Conservation (phyloP, 352 stramenopile species). For the Pythium aquatile region DNA sequence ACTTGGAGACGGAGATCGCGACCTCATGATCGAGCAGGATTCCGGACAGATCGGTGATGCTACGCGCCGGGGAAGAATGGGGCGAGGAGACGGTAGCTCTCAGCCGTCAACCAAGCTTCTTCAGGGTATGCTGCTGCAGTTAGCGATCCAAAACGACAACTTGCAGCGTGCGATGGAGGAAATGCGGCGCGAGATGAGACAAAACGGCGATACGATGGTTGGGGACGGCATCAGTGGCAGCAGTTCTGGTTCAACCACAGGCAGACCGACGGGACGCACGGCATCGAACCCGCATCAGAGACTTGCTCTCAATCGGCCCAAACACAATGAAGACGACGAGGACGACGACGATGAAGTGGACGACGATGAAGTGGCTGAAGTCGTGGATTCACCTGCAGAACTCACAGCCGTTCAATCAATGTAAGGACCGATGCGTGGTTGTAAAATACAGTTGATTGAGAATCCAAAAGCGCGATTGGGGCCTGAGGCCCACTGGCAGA, state of each 20-base stretch:
- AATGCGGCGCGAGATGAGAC: constrained; percentile 35
- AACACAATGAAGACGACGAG: constrained; percentile 16
- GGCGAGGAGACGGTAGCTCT: neutral
- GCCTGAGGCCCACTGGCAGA: neutral
- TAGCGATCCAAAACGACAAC: constrained; percentile 54
- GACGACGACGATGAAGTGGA: constrained; percentile 13
- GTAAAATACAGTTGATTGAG: constrained; percentile 17
- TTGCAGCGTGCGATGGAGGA: constrained; percentile 49
- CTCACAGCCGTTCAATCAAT: constrained; percentile 15
- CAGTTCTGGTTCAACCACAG: neutral
- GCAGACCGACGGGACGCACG: neutral
- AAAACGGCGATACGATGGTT: neutral
- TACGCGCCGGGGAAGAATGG: neutral
- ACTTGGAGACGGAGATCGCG: constrained; percentile 4
- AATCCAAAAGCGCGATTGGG: constrained; percentile 7
- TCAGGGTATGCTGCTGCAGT: constrained; percentile 55
- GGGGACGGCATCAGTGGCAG: neutral
- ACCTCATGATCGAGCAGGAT: constrained; percentile 8
- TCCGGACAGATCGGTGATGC: neutral
- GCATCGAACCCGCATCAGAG: constrained; percentile 3
- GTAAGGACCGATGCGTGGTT: neutral
- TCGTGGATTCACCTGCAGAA: constrained; percentile 8
- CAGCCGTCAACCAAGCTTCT: constrained; percentile 36
- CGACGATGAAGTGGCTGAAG: neutral
- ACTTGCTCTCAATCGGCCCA: constrained; percentile 15